These are phyloP conservation scores for Alternaria incomplexa DNA, from an alignment of 2,329 filamentous ascomycete genomes.

Conservation along the genomic window DNA sequence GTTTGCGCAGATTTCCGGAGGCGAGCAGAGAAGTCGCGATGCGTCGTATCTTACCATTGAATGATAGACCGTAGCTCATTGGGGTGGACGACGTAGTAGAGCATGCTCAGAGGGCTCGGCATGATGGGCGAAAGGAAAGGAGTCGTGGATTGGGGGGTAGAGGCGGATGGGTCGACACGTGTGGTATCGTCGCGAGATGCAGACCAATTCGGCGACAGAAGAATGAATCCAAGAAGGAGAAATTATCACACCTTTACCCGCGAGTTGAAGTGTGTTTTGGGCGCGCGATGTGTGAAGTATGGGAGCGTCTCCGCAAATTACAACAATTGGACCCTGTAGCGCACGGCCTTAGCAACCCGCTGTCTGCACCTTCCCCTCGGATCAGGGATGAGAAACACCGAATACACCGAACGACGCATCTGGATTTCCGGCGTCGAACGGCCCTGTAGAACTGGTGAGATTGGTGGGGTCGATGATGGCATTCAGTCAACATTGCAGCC, in stretches of 20 bases:
- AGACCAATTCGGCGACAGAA: constrained; percentile 9
- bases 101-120: constrained; percentile 55
- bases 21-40: background rate
- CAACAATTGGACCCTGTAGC: constrained; percentile 10
- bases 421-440: background rate
- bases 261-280: background rate
- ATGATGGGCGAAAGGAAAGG: constrained; percentile 34
- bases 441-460: background rate
- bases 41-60: constrained; percentile 73
- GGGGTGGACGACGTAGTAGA: constrained; percentile 79
- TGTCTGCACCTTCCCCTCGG: constrained; percentile 1
- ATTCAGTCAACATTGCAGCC: background rate
- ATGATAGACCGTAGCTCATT: constrained; percentile 80
- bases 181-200: background rate
- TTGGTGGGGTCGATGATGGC: background rate
- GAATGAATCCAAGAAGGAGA: background rate
- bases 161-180: constrained; percentile 8
- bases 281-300: background rate
- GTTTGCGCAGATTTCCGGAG: background rate
- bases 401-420: background rate
- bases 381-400: constrained; percentile 4
- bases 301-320: constrained; percentile 14
- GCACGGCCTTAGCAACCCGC: constrained; percentile 13
- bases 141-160: constrained; percentile 11
- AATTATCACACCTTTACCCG: background rate